A percentile compares a stretch with the other conserved stretches of the same genome.
Evolutionary conservation across 495 filamentous ascomycete species (phyloP).

Genomic region (Tuber borchii): DNA sequence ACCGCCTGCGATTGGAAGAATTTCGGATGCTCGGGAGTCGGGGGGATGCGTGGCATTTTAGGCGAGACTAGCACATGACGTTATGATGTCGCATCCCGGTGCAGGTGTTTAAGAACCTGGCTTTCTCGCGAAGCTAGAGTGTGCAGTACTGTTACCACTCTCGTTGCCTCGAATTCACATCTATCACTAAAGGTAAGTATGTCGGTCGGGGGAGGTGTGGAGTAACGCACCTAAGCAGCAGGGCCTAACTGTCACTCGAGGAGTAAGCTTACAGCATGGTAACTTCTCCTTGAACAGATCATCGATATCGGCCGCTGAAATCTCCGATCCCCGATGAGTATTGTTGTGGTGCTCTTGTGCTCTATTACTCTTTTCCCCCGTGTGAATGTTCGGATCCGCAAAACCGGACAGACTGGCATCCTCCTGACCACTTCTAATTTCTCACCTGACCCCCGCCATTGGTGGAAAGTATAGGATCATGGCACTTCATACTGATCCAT

Average conservation of each 20-base stretch:
- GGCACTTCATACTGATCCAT: not conserved
- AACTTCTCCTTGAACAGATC: not conserved
- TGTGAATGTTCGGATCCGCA: not conserved
- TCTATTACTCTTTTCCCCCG: not conserved
- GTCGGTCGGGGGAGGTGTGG: not conserved
- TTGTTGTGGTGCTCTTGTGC: not conserved
- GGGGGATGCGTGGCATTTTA: constrained; percentile 4
- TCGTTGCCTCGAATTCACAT: not conserved
- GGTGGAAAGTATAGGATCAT: not conserved
- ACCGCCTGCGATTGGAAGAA: not conserved
- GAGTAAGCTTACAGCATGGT: not conserved
- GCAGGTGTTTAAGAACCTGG: not conserved
- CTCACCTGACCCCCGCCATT: not conserved
- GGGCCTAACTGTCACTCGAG: not conserved
- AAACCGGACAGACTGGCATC: not conserved
- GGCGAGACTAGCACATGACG: not conserved
- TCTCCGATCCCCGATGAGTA: not conserved
- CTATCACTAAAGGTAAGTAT: not conserved
- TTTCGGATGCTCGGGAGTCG: constrained; percentile 1
- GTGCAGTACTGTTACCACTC: not conserved
- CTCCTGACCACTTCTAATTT: not conserved
- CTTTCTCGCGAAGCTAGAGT: not conserved
- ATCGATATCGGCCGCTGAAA: not conserved
- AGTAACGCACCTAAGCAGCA: not conserved
- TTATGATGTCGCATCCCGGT: not conserved